phyloP scores from a whole-genome alignment of 495 filamentous ascomycete genomes.

The Penicillium parvum region DNA sequence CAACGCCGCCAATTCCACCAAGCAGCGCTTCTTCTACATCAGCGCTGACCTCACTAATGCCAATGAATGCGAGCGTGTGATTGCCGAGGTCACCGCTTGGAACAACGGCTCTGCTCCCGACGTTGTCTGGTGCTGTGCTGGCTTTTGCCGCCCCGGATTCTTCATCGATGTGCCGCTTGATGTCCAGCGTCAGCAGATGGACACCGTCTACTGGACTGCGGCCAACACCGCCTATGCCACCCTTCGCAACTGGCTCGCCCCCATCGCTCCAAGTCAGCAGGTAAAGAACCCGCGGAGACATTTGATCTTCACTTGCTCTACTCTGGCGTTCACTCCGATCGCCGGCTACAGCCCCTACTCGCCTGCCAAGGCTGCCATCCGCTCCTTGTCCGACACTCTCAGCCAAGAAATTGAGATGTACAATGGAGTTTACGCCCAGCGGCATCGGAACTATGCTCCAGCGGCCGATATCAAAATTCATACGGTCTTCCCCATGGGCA shows the following conservation, averaged over 20 bases:
- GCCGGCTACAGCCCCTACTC: slow-evolving; percentile 84
- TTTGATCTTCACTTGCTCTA: slow-evolving; percentile 81
- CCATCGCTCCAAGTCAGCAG: slow-evolving; percentile 29
- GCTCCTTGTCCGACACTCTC: slow-evolving; percentile 76
- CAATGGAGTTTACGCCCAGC: slow-evolving; percentile 54
- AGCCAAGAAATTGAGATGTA: slow-evolving; percentile 83
- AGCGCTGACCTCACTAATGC: slow-evolving; percentile 73
- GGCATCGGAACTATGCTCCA: slow-evolving; percentile 37
- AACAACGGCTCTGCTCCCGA: slow-evolving; percentile 71
- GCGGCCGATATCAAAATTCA: slow-evolving; percentile 69
- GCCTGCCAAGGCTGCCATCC: slow-evolving; percentile 80
- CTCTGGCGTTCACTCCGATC: slow-evolving; percentile 68
- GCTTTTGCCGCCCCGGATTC: slow-evolving; percentile 67
- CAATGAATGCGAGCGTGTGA: slow-evolving; percentile 60
- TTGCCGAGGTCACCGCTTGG: slow-evolving; percentile 77
- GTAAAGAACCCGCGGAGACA: slow-evolving; percentile 54
- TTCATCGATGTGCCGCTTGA: slow-evolving; percentile 70
- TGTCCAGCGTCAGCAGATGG: slow-evolving; percentile 72
- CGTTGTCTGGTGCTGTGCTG: slow-evolving; percentile 89
- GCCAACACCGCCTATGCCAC: slow-evolving; percentile 76
- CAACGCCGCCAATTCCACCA: slow-evolving; percentile 52
- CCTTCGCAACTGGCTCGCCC: slow-evolving; percentile 46
- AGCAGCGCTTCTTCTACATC: slow-evolving; percentile 79
- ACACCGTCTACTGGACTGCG: slow-evolving; percentile 87
- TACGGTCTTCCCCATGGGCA: slow-evolving; percentile 80